phyloP scores from a whole-genome alignment of 2,329 filamentous ascomycete species.

The Epichloe amarillans region DNA sequence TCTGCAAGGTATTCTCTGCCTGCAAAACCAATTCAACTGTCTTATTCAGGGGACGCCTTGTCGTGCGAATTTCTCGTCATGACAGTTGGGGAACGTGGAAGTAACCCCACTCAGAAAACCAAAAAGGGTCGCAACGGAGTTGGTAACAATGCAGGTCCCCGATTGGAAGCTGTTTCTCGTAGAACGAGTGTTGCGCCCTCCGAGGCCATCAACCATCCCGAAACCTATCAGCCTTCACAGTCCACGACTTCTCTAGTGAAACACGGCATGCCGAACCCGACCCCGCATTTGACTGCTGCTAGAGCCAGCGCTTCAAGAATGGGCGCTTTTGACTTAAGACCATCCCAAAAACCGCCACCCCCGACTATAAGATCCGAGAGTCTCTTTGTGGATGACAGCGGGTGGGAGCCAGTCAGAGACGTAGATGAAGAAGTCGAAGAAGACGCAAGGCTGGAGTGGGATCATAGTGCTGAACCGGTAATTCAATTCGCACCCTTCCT shows the following conservation, averaged over 20 bases:
- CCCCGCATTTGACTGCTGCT: conserved; percentile 21
- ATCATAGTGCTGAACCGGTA: conserved; percentile 52
- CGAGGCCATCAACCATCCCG: conserved; percentile 15
- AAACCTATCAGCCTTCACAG: conserved; percentile 10
- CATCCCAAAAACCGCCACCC: conserved; percentile 39
- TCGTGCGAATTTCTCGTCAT: conserved; percentile 68
- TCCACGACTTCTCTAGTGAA: neutral
- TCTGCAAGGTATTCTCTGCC: conserved; percentile 59
- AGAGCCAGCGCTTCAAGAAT: conserved; percentile 23
- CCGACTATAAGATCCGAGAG: conserved; percentile 51
- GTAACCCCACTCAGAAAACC: conserved; percentile 32
- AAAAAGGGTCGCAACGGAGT: conserved; percentile 31
- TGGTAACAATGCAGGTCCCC: conserved; percentile 21
- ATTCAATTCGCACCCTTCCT: conserved; percentile 14
- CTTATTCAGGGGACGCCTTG: conserved; percentile 55
- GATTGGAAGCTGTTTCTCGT: conserved; percentile 34
- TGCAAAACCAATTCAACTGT: conserved; percentile 57
- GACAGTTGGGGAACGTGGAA: conserved; percentile 58
- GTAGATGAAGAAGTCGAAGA: conserved; percentile 51
- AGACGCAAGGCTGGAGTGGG: conserved; percentile 60
- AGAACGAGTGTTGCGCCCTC: conserved; percentile 27
- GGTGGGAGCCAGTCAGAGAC: conserved; percentile 56
- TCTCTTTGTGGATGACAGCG: conserved; percentile 63
- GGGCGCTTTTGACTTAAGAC: conserved; percentile 32
- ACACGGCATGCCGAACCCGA: conserved; percentile 12